phyloP scores from a whole-genome alignment of 306 rosid species.

The Quillaja saponaria region DNA sequence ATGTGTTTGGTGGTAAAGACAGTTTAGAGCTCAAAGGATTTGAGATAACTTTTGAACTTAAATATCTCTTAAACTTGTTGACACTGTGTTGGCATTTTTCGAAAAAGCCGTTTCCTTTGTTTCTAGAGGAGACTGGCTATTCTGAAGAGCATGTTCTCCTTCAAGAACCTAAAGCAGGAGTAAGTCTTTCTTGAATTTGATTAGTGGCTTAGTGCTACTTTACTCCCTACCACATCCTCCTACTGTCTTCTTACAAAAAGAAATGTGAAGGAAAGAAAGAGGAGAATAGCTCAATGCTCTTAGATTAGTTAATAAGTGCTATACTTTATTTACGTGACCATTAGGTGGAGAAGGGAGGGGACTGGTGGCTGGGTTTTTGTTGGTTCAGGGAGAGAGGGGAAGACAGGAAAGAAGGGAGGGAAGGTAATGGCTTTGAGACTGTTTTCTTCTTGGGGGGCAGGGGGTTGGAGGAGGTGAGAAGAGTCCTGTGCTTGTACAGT shows the following conservation, averaged over 20 bases:
- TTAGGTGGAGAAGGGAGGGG: conserved; percentile 9
- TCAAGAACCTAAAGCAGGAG: conserved; percentile 96
- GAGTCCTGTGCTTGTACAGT: not conserved
- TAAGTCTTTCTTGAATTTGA: conserved; percentile 45
- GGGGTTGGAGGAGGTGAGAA: not conserved
- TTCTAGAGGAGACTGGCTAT: conserved; percentile 85
- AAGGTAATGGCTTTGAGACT: conserved; percentile 4
- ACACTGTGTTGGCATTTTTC: conserved; percentile 94
- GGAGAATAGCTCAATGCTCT: not conserved
- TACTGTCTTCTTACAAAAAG: not conserved
- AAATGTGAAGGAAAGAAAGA: too few species aligned
- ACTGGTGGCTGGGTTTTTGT: conserved; percentile 13
- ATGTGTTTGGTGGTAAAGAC: conserved; percentile 77
- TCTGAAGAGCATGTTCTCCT: conserved; percentile 71
- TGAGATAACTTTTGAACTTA: conserved; percentile 64
- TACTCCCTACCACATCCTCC: not conserved
- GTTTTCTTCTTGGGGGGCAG: not conserved
- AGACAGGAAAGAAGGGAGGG: conserved; percentile 16
- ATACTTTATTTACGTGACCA: not conserved
- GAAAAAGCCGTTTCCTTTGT: conserved; percentile 74
- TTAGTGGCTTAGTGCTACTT: too few species aligned
- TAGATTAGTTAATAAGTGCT: conserved; percentile 5
- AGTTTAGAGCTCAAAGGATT: conserved; percentile 68
- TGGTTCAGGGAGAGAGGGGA: conserved; percentile 1
- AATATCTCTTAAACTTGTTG: conserved; percentile 71